Evolutionary conservation across 2,329 filamentous ascomycete species (phyloP).

Genomic region (Xylariaceae sp.): DNA sequence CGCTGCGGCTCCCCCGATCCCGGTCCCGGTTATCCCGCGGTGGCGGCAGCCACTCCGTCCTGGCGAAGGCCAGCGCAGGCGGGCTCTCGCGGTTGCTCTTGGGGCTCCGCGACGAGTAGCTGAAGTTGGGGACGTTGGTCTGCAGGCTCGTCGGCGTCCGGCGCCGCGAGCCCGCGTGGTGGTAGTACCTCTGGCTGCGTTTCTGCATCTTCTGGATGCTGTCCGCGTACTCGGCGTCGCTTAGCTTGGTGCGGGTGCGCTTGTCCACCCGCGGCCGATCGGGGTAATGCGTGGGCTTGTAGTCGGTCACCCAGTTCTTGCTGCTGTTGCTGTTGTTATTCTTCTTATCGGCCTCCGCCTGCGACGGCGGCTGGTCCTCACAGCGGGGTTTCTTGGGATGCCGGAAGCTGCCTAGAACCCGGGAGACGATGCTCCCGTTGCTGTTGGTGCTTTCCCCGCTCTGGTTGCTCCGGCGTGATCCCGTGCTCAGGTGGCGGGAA

Average conservation of each 20-base stretch:
- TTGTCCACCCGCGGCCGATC: conserved; percentile 23
- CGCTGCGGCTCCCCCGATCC: too few relatives aligned
- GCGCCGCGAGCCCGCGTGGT: background rate
- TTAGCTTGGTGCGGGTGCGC: conserved; percentile 1
- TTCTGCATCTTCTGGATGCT: conserved; percentile 16
- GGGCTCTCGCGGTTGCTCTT: conserved; percentile 4
- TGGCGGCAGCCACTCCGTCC: background rate
- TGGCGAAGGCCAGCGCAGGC: background rate
- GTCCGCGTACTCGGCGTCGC: conserved; percentile 14
- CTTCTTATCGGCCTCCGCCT: background rate
- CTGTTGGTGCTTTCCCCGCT: background rate
- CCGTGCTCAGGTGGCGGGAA: background rate
- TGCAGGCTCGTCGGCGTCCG: background rate
- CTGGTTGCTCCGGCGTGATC: conserved; percentile 3
- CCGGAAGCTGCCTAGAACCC: conserved; percentile 21
- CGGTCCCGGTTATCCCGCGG: background rate
- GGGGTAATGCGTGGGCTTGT: conserved; percentile 19
- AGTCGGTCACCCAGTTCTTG: conserved; percentile 17
- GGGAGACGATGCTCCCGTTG: conserved; percentile 11
- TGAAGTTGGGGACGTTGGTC: conserved; percentile 8
- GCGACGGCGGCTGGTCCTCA: background rate
- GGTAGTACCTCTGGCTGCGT: conserved; percentile 6
- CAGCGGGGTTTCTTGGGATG: background rate
- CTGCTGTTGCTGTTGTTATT: background rate
- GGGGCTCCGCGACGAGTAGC: conserved; percentile 15